Evolutionary conservation across 371 early-diverging fungal species (phyloP), one percentile per base, ranked within the genome.

Genomic region (Mucor racemosus): DNA sequence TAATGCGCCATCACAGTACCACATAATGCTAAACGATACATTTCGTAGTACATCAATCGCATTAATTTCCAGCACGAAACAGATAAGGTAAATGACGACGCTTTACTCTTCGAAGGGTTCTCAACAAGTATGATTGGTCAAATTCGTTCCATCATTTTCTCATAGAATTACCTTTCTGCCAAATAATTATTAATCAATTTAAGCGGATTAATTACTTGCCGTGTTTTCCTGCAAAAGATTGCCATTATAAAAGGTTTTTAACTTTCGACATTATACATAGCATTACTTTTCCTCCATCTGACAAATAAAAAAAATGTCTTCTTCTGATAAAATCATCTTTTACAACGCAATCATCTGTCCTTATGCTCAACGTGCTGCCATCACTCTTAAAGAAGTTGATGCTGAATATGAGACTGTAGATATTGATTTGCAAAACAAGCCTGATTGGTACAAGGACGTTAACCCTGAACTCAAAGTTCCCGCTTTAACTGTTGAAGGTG

Each of bases 381-480:
- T 91, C 26, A 84, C 90, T 3, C 58, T 90, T 9, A 74, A 71
- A 21, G 86, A 86, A 64, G 77, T 77, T 34, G 83, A 81, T 4
- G 80, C 76, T 21, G 74, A 78, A 5, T 76, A 77, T 60, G 80
- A 85, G 26, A 34, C 70, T 3, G 85, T 88, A 26, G 72, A 81
- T 38, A 88, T 91, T 58, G 90, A 91, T 62, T 69, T 91, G 41
- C 31, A 39, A 3, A 88, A 89, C 74, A 88, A 88, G 53, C 90
- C 90, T n/a, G 69, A 73, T 7, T 89, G 89, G 89, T 86, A 83
- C 46, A 74, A 71, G 50, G 70, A 81, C 7, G 69, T 86, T 31
- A 85, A 86, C 61, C 84, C 82, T 11, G 82, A 84, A 15, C 54
- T 65, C n/a, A 82, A 85, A 60, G 86, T 86, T 0, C 86, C 86